Evolutionary conservation across 768 basidiomycete genomes (phyloP), one percentile per base, ranked within the genome.

Genomic region (Boletus bicolor): DNA sequence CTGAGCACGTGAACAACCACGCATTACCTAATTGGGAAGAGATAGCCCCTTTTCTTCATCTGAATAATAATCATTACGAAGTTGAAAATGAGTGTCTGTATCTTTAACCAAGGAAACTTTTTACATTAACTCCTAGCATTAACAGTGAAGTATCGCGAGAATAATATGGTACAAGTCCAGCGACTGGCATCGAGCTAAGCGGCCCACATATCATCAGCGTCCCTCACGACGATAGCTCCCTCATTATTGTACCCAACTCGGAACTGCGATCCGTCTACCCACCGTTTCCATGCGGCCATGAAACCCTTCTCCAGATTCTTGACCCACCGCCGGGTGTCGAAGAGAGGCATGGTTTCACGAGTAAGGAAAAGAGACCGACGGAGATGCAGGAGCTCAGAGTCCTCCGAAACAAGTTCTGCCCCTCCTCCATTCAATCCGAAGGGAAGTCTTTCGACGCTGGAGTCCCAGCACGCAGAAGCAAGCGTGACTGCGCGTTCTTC

Each of bases 281-380:
- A 82, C 24, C 79, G 74, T 50, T 69, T 64, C 80, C 80, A 82
- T 0, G 77, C 77, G 19, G 69, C 72, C 34, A 57, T 30, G 24
- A 73, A 71, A 1, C 75, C 79, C 58, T 76, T 76, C 66, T 82
- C 81, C 44, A 80, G 58, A 51, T 81, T 79, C 51, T 63, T 62
- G 17, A 75, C 76, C 79, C 80, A 82, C 34, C 77, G 66, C 46
- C 35, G 48, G 2, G 81, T 82, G 52, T 82, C 81, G 55, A 81
- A 82, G 44, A 82, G 60, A 0, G 81, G 77, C 60, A 74, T 74
- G 5, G 57, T 58, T 36, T 77, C 76, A 5, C 81, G 65, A 42
- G 67, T 63, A 14, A 78, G 56, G 64, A 76, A 81, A 15, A 82
- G 65, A 47, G 72, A 66, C 37, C 68, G 66, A 12, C 79, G 74